Conservation (phyloP, 2,329 filamentous ascomycete genomes). For the Niveomyces coronatus region DNA sequence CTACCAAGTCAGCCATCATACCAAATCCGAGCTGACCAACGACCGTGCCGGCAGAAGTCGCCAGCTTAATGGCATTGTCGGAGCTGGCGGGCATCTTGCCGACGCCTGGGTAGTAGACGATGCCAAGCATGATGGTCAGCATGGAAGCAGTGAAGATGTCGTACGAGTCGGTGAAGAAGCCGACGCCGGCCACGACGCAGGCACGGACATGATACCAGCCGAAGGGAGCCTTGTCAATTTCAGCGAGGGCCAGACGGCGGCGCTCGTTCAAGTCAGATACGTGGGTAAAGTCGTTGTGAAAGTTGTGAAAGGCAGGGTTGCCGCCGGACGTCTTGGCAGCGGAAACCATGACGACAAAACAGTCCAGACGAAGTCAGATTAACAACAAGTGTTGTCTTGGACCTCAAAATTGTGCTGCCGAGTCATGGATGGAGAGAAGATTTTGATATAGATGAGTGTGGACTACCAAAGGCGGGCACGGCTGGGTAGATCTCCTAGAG, state of each 20-base stretch:
- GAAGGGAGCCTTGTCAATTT: slow-evolving; percentile 73
- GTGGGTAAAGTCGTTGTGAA: slow-evolving; percentile 59
- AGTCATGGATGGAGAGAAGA: too few relatives aligned
- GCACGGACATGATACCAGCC: slow-evolving; percentile 78
- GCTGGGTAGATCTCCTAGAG: too few relatives aligned
- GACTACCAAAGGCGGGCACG: too few relatives aligned
- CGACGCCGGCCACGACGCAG: slow-evolving; percentile 68
- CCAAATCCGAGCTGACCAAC: slow-evolving; percentile 75
- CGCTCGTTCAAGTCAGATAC: slow-evolving; percentile 67
- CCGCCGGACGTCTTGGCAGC: slow-evolving; percentile 46
- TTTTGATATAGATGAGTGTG: too few relatives aligned
- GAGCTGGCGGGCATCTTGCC: slow-evolving; percentile 54
- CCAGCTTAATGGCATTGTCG: slow-evolving; percentile 77
- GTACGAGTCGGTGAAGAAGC: slow-evolving; percentile 84
- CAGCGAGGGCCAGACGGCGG: slow-evolving; percentile 65
- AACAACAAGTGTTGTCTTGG: too few relatives aligned
- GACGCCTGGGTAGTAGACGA: slow-evolving; percentile 57
- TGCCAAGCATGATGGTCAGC: slow-evolving; percentile 64
- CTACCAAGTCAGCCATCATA: slow-evolving; percentile 64
- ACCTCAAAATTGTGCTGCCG: too few relatives aligned
- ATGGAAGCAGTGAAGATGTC: slow-evolving; percentile 72
- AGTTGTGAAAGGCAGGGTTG: slow-evolving; percentile 66
- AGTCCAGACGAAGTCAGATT: too few relatives aligned
- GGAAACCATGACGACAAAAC: not conserved
- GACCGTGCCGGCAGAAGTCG: slow-evolving; percentile 75